phyloP scores from a whole-genome alignment of 2,329 filamentous ascomycete genomes.

The Geosmithia morbida region DNA sequence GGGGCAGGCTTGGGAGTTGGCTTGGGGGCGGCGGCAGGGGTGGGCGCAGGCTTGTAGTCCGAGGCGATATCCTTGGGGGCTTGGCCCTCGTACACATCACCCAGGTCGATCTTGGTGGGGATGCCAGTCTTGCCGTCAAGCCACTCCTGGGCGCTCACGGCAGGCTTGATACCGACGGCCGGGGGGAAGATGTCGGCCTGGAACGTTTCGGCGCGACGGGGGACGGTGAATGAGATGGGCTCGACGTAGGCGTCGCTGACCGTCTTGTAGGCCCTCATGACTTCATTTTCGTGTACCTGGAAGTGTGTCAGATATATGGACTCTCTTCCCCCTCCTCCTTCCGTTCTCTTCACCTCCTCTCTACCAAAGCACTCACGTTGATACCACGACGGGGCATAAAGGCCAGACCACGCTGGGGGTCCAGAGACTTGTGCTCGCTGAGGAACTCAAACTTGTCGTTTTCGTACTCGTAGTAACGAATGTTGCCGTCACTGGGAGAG shows the following conservation, averaged over 20 bases:
- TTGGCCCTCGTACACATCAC: constrained; percentile 77
- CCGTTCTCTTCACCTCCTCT: no score
- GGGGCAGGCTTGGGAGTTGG: constrained; percentile 27
- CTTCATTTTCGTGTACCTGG: constrained; percentile 84
- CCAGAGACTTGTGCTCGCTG: constrained; percentile 91
- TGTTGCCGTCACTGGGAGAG: constrained; percentile 95
- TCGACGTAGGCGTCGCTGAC: constrained; percentile 91
- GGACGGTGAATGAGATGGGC: constrained; percentile 94
- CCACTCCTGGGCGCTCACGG: constrained; percentile 72
- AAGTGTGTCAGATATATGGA: constrained; percentile 3
- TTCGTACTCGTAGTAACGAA: constrained; percentile 96
- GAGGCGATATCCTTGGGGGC: constrained; percentile 63
- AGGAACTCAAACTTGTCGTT: constrained; percentile 98
- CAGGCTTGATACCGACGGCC: constrained; percentile 64
- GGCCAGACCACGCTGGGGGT: constrained; percentile 86
- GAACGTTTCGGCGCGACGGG: constrained; percentile 83
- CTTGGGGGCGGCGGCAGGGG: constrained; percentile 18
- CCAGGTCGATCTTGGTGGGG: constrained; percentile 85
- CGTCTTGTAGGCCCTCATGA: constrained; percentile 93
- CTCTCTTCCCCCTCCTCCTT: not conserved
- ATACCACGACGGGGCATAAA: constrained; percentile 92
- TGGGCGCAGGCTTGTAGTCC: constrained; percentile 52
- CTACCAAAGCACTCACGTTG: no score
- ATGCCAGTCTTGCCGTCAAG: constrained; percentile 69
- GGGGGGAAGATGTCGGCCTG: constrained; percentile 96